Base-by-base conservation (phyloP, 179 eudicot species). In the Carnegiea gigantea region DNA sequence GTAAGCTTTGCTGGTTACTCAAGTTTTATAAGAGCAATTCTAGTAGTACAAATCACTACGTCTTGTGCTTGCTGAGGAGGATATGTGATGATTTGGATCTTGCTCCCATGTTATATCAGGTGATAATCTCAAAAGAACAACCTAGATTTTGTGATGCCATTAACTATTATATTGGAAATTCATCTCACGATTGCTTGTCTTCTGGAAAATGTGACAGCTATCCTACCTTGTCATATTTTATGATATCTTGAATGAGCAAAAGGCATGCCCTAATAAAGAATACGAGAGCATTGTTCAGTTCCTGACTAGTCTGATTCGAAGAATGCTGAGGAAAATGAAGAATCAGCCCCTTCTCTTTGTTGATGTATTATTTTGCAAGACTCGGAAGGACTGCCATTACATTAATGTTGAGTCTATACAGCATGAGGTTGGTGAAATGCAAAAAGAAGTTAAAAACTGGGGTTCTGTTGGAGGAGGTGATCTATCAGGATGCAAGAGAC, bases 71-170 rank as follows among this genome's bases (percentile, higher is more conserved):
- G 87, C 85, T 97, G 67, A 85, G 84, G 86, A 93, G 92, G 78
- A 92, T 97, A 79, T 93, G 97, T 76, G 97, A 97, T 65, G 99
- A 97, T 90, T 75, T 97, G 86, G 94, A 93, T 86, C 97, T 97
- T 67, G 87, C 99, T 83, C 97, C 99, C 74, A 95, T 95, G 98
- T 86, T 95, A 83, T 97, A 97, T 88, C 98, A 97, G 98, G 99
- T 97, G 83, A 79, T 80, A 75, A n/a, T 67, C 24, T 43, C 65
- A 74, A 73, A 64, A 64, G 51, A 12, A 78, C 18, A 51, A 3
- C 23, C 17, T 15, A 14, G 21, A 18, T 67, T 59, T 59, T 20
- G 0, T 17, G 14, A 26, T 40, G 62, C 13, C 49, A 15, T 67
- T 72, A 23, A 26, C 17, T 44, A 24, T 51, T 62, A 21, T 28